These are phyloP conservation scores for Phytopythium ostracodes DNA, from an alignment of 352 stramenopile species.

Conservation along the genomic window DNA sequence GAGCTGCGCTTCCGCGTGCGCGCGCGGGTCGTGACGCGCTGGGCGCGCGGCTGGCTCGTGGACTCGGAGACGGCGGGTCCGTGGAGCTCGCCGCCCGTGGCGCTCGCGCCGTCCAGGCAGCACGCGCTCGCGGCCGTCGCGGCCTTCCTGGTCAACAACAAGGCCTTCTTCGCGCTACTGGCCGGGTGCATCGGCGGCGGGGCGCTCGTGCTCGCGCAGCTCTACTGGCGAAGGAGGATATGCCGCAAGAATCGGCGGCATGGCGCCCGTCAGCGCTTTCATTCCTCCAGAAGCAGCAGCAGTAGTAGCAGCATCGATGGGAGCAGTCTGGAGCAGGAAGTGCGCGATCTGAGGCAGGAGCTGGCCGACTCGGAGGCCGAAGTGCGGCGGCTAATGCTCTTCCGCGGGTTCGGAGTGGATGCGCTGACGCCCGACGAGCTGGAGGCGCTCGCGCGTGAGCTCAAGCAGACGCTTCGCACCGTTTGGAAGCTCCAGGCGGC, in stretches of 20 bases:
- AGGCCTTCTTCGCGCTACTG: constrained; percentile 40
- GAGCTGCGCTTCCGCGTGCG: constrained; percentile 57
- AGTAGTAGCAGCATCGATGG: constrained; percentile 5
- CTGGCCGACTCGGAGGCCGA: constrained; percentile 73
- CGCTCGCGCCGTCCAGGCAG: constrained; percentile 39
- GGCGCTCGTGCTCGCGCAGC: constrained; percentile 37
- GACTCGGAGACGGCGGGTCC: constrained; percentile 47
- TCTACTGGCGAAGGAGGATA: constrained; percentile 19
- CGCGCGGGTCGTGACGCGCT: constrained; percentile 29
- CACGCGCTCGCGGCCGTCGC: constrained; percentile 50
- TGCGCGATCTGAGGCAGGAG: constrained; percentile 64
- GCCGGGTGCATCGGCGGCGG: constrained; percentile 44
- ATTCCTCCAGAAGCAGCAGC: constrained; percentile 2
- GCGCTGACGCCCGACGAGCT: constrained; percentile 38
- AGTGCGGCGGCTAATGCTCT: constrained; percentile 68
- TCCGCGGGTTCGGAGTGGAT: constrained; percentile 74
- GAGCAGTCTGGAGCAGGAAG: constrained; percentile 44
- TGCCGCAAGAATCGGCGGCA: constrained; percentile 7
- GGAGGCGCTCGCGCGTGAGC: constrained; percentile 45
- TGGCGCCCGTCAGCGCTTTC: constrained; percentile 9
- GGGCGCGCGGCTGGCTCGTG: constrained; percentile 33
- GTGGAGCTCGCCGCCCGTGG: constrained; percentile 43
- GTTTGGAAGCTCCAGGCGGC: constrained; percentile 14
- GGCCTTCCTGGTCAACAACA: constrained; percentile 42
- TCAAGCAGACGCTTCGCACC: constrained; percentile 47